phyloP scores from a whole-genome alignment of 192 early-diverging fungal species.

The Coemansia sp. region DNA sequence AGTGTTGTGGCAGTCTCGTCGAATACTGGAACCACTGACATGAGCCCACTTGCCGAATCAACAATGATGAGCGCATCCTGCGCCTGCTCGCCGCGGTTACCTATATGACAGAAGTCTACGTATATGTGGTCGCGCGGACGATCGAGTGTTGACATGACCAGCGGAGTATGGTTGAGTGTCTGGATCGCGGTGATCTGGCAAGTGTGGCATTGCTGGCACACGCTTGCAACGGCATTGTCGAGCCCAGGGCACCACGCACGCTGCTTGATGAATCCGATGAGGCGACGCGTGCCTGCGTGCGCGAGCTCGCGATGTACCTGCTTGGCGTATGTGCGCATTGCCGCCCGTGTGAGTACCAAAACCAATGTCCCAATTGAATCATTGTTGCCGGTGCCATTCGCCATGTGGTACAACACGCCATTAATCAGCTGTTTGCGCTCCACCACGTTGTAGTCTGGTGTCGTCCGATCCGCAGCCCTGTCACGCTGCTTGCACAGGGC shows the following conservation, averaged over 20 bases:
- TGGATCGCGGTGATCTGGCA: not conserved
- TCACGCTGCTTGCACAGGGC: not conserved
- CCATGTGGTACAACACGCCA: not conserved
- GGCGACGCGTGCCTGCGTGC: not conserved
- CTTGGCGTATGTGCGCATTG: not conserved
- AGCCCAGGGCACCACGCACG: too few species aligned
- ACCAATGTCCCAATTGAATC: not conserved
- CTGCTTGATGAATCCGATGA: too few species aligned
- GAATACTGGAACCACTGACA: not conserved
- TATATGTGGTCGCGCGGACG: constrained; percentile 2
- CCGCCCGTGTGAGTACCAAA: not conserved
- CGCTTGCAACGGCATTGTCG: too few species aligned
- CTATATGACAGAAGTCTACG: not conserved
- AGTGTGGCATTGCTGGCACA: not conserved
- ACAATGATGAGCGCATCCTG: not conserved
- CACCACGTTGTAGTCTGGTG: not conserved
- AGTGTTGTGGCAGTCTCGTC: not conserved
- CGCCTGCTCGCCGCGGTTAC: not conserved
- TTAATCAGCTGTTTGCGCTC: not conserved
- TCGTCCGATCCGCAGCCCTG: not conserved
- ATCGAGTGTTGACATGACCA: not conserved
- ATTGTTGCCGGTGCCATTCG: not conserved
- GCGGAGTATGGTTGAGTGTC: not conserved
- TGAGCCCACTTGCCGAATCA: not conserved
- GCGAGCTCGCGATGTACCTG: not conserved